phyloP scores from a whole-genome alignment of 805 yeast genomes.

The Candida schatavii region DNA sequence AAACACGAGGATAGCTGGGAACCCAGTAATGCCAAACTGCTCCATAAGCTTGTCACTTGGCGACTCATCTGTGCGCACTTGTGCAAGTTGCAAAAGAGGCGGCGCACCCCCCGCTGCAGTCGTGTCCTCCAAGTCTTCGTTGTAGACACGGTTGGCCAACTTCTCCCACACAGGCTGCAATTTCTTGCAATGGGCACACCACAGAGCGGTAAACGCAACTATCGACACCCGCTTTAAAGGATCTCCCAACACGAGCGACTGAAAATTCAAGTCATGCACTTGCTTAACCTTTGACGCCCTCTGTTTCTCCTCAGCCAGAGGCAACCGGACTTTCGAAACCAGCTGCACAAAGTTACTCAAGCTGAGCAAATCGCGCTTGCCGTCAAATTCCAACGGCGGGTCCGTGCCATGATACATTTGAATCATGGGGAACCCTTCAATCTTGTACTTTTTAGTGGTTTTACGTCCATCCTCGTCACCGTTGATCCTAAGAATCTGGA shows the following conservation, averaged over 20 bases:
- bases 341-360: conserved; percentile 52
- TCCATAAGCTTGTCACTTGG: conserved; percentile 41
- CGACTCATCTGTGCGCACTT: conserved; percentile 47
- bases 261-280: conserved; percentile 43
- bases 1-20: conserved; percentile 58
- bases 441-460: conserved; percentile 48
- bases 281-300: conserved; percentile 15
- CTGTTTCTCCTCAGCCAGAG: conserved; percentile 12
- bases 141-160: conserved; percentile 47
- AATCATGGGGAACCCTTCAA: conserved; percentile 66
- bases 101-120: conserved; percentile 25
- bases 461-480: conserved; percentile 54
- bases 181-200: conserved; percentile 59
- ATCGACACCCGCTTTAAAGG: conserved; percentile 29
- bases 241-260: conserved; percentile 34
- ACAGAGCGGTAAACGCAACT: conserved; percentile 56
- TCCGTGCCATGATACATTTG: conserved; percentile 52
- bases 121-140: conserved; percentile 28
- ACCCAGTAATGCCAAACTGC: conserved; percentile 40
- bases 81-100: conserved; percentile 38
- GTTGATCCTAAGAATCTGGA: conserved; percentile 55
- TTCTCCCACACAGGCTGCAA: conserved; percentile 50
- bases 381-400: conserved; percentile 54
- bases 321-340: conserved; percentile 25
- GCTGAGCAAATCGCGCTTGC: conserved; percentile 49